These are phyloP conservation scores for Ophiosphaerella herpotricha DNA, from an alignment of 2,329 filamentous ascomycete species.

Conservation along the genomic window DNA sequence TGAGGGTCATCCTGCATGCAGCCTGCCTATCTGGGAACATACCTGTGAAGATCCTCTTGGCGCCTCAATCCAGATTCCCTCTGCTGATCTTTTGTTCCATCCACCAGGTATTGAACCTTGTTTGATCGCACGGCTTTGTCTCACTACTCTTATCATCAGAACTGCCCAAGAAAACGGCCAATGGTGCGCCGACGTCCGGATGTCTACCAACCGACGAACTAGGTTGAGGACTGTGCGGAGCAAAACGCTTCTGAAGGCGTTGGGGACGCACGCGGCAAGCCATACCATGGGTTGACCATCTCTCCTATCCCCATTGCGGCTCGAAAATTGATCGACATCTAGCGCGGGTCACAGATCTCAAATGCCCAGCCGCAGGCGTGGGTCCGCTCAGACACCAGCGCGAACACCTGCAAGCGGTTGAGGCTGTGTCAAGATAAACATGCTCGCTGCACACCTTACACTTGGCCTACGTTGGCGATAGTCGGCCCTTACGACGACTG, in stretches of 20 bases:
- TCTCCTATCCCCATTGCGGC: constrained; percentile 2
- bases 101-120: not conserved
- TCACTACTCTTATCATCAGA: not conserved
- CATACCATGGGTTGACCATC: not conserved
- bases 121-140: constrained; percentile 1
- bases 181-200: not conserved
- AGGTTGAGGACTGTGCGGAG: no score
- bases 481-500: not conserved
- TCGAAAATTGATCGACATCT: constrained; percentile 8
- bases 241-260: no score
- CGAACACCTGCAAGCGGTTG: constrained; percentile 14
- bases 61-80: not conserved
- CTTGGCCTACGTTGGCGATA: constrained; percentile 14
- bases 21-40: constrained; percentile 4
- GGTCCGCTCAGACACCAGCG: constrained; percentile 8
- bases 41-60: constrained; percentile 5
- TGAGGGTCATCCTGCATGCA: constrained; percentile 4
- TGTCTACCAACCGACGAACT: no score
- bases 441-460: constrained; percentile 11
- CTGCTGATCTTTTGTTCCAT: constrained; percentile 1
- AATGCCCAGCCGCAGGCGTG: constrained; percentile 12
- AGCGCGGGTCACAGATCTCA: constrained; percentile 9
- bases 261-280: not conserved
- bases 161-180: not conserved
- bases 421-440: constrained; percentile 37